A percentile compares a stretch with the other conserved stretches of the same genome.
These are phyloP conservation scores for Metarhizium guizhouense DNA, from an alignment of 2,329 filamentous ascomycete species.

Conservation along the genomic window DNA sequence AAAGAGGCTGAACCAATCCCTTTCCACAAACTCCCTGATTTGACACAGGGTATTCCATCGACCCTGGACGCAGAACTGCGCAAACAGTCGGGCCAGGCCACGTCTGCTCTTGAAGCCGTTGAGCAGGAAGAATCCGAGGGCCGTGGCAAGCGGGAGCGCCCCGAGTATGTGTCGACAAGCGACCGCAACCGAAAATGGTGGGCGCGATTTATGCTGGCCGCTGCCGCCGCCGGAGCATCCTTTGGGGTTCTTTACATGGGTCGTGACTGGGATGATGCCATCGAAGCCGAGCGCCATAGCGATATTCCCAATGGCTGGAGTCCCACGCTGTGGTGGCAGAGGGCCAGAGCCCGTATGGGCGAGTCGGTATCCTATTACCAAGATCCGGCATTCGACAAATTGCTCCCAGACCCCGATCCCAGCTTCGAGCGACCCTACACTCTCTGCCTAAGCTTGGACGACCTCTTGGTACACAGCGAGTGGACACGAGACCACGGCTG, in stretches of 20 bases:
- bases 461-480: conserved; percentile 88
- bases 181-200: conserved; percentile 72
- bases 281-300: conserved; percentile 60
- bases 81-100: conserved; percentile 26
- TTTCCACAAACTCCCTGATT: conserved; percentile 69
- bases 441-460: conserved; percentile 83
- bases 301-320: conserved; percentile 77
- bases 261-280: conserved; percentile 77
- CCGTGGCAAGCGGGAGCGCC: conserved; percentile 37
- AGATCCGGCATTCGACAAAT: conserved; percentile 88
- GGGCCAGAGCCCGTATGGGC: conserved; percentile 64
- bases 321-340: conserved; percentile 66
- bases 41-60: conserved; percentile 91
- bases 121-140: conserved; percentile 24
- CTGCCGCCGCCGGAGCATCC: conserved; percentile 46
- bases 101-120: conserved; percentile 23
- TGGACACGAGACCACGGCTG: conserved; percentile 93
- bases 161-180: conserved; percentile 83
- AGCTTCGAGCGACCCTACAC: conserved; percentile 82
- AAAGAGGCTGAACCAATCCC: conserved; percentile 36
- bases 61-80: conserved; percentile 72
- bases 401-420: conserved; percentile 75
- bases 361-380: conserved; percentile 87
- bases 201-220: conserved; percentile 64
- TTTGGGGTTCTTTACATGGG: conserved; percentile 66